Evolutionary conservation across 129 eudicot genomes (phyloP), one percentile per base, ranked within the genome.

Genomic region (Calendula officinalis): DNA sequence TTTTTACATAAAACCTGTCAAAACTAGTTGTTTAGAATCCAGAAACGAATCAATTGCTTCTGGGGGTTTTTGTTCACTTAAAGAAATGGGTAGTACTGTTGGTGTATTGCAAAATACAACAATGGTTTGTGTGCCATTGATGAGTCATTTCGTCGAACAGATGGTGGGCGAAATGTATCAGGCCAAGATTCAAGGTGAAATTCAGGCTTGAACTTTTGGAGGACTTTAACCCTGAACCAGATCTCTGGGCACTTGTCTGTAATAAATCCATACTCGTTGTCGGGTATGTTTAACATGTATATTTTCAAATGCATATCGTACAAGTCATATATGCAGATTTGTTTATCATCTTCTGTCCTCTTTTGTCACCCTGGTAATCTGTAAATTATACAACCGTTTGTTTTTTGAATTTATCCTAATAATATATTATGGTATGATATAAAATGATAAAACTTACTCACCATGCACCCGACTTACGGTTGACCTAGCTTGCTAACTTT

Each of bases 71-170:
- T n/a, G 22, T 61, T 8, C 22, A 8, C 16, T 14, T 2, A 32
- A 30, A 13, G 8, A 3, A 14, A 22, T 82, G 88, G 89, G 84
- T 32, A 82, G 84, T n/a, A n/a, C n/a, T 52, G 39, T 74, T 57
- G 89, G 82, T 41, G 74, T 86, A 63, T 33, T 80, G 64, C 80
- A 40, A 36, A 77, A 62, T 7, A 53, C 89, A 1, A 73, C 83
- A 53, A 64, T 80, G 89, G 62, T 88, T 30, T 88, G 96, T 60
- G 89, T 76, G 35, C 87, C 81, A 44, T 77, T 88, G 52, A 62
- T 82, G 86, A 72, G 76, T 42, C 62, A 66, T 15, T 64, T 73
- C 9, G 83, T 85, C 50, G 85, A 88, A 42, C 73, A 85, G 72
- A 60, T 82, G 84, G 47, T 77, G 67, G 13, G 22, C 5, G 94